These are phyloP conservation scores for Boletus speciosus DNA, from an alignment of 768 basidiomycete species.

Conservation along the genomic window DNA sequence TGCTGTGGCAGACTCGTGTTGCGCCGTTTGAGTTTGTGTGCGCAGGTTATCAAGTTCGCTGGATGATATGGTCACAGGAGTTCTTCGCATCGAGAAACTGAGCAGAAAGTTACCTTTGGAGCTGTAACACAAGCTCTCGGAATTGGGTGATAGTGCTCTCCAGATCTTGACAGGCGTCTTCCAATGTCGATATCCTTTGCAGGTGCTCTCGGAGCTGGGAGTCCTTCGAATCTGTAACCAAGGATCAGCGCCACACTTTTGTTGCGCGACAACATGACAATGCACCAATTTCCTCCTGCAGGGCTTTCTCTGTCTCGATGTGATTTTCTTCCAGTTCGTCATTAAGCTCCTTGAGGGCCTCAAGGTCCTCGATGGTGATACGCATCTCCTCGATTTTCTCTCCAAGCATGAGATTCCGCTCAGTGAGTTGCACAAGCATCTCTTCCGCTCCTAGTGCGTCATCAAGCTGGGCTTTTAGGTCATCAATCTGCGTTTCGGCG, in stretches of 20 bases:
- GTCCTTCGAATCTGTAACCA: constrained; percentile 65
- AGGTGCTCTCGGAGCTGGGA: constrained; percentile 62
- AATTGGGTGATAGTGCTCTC: constrained; percentile 90
- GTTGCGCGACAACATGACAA: background rate
- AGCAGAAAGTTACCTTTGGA: constrained; percentile 61
- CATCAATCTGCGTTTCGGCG: constrained; percentile 89
- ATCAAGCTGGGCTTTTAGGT: constrained; percentile 91
- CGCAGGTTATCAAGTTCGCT: constrained; percentile 87
- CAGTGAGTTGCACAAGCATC: constrained; percentile 92
- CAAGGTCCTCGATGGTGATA: constrained; percentile 92
- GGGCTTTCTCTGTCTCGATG: constrained; percentile 83
- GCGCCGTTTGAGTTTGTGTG: constrained; percentile 79
- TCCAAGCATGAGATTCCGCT: constrained; percentile 86
- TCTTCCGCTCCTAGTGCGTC: constrained; percentile 95
- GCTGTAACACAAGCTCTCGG: constrained; percentile 80
- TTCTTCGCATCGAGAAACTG: constrained; percentile 10
- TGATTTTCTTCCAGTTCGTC: constrained; percentile 98
- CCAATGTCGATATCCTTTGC: constrained; percentile 62
- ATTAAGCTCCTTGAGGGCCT: constrained; percentile 91
- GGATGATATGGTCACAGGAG: constrained; percentile 2
- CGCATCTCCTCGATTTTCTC: constrained; percentile 99
- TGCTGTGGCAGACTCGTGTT: constrained; percentile 77
- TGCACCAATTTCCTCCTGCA: constrained; percentile 87
- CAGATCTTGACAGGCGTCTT: constrained; percentile 79
- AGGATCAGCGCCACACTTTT: background rate